Percentiles rank a stretch among this genome's conserved stretches.
These are phyloP conservation scores for Albizia julibrissin DNA, from an alignment of 306 rosid species.

Conservation along the genomic window DNA sequence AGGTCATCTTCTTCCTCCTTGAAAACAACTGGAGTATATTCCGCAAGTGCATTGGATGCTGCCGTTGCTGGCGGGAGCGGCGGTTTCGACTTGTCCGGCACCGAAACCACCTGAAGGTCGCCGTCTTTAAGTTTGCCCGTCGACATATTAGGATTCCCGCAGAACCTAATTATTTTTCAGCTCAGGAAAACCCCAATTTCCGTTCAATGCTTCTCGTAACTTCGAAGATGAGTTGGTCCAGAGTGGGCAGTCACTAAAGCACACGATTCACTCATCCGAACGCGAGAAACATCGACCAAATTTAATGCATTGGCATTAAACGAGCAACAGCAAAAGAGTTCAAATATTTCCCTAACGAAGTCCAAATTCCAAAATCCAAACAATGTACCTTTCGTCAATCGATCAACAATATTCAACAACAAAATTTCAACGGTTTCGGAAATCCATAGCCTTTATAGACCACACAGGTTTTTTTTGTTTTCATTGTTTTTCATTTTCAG, in stretches of 20 bases:
- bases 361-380: no score
- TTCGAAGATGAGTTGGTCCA: no score
- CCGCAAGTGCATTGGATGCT: slow-evolving; percentile 71
- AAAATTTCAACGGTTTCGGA: no score
- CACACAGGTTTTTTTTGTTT: no score
- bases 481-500: no score
- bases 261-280: neutral
- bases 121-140: slow-evolving; percentile 53
- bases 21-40: slow-evolving; percentile 62
- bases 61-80: slow-evolving; percentile 44
- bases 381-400: no score
- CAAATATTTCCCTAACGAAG: neutral
- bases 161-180: slow-evolving; percentile 53
- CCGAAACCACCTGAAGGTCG: slow-evolving; percentile 58
- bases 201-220: neutral
- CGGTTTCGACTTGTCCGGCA: slow-evolving; percentile 50
- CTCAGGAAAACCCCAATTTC: neutral
- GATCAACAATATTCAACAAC: no score
- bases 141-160: slow-evolving; percentile 46
- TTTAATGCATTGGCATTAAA: neutral
- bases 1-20: slow-evolving; percentile 93
- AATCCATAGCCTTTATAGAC: no score
- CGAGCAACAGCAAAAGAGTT: neutral
- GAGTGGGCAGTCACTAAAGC: no score
- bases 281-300: no score